Evolutionary conservation across 1,139 yeast genomes (phyloP).

Genomic region (Yamadazyma siamensis): DNA sequence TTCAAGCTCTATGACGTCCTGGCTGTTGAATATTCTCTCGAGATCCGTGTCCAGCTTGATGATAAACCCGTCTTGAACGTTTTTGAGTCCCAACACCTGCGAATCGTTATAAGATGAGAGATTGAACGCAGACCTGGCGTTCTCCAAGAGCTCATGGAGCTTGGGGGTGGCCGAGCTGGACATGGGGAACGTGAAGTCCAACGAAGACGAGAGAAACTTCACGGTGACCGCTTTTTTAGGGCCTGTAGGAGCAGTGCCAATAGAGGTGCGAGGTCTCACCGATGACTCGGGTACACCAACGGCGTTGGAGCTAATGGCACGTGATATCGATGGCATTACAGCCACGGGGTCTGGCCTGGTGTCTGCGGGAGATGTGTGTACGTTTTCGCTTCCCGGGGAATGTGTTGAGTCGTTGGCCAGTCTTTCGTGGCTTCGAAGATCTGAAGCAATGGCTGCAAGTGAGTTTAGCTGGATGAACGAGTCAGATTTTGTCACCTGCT

Average conservation of each 20-base stretch:
- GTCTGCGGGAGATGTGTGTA: not conserved
- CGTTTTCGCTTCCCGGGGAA: too few relatives aligned
- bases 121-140: slow-evolving; percentile 67
- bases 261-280: too few relatives aligned
- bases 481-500: slow-evolving; percentile 7
- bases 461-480: slow-evolving; percentile 24
- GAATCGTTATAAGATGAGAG: slow-evolving; percentile 22
- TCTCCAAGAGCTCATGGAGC: slow-evolving; percentile 64
- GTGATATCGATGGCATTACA: too few relatives aligned
- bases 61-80: slow-evolving; percentile 19
- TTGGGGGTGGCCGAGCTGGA: slow-evolving; percentile 64
- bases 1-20: slow-evolving; percentile 31
- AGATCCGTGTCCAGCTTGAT: slow-evolving; percentile 32
- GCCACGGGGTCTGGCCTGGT: too few relatives aligned
- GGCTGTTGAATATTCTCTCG: slow-evolving; percentile 31
- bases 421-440: slow-evolving; percentile 20
- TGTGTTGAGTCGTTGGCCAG: slow-evolving; percentile 4
- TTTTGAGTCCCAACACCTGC: slow-evolving; percentile 19
- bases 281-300: too few relatives aligned
- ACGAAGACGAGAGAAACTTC: slow-evolving; percentile 38
- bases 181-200: slow-evolving; percentile 62
- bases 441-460: slow-evolving; percentile 41
- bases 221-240: slow-evolving; percentile 26
- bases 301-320: too few relatives aligned
- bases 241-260: not conserved